Evolutionary conservation across 129 eudicot species (phyloP), one percentile per base, ranked within the genome.

Genomic region (Ambrosia trifida): DNA sequence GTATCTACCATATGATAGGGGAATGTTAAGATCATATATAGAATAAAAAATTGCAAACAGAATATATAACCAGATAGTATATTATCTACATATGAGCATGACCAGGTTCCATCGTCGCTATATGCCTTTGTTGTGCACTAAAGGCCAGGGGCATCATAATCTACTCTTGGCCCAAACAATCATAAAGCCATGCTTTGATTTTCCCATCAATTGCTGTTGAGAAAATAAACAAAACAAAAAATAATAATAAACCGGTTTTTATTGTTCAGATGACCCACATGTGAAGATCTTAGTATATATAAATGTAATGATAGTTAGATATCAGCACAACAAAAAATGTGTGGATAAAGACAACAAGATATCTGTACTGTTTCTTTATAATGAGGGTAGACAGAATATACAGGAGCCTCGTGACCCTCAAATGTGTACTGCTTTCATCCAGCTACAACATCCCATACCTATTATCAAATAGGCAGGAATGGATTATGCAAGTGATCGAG

Each of bases 361-460:
- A 72, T 93, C 85, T 89, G 96, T 71, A 89, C 84, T 67, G 79
- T 81, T 79, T 90, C 96, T 78, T 89, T 89, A 69, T 74, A 82
- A 72, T 84, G 97, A 68, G 97, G 97, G 62, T 91, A 90, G 41
- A 90, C 95, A 38, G 91, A 85, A 81, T 82, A 88, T 7, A 91
- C 97, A 78, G 97, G 91, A 73, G 97, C 97, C 72, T 86, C 96
- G 67, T 91, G 97, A 62, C 97, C 97, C 77, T 88, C 97, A 72
- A 91, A 91, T 10, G 80, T 87, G 59, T 85, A 85, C 72, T 47
- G 90, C 76, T 75, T 84, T 17, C 85, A 76, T 40, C 96, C 97
- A 76, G 87, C 74, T 58, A 84, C 92, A 72, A 92, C 97, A 84
- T 91, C 94, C 96, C 96, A 89, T 17, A 89, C 96, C 96, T 89